Evolutionary conservation across 2,329 filamentous ascomycete species (phyloP).

Genomic region (Beauveria brongniartii): DNA sequence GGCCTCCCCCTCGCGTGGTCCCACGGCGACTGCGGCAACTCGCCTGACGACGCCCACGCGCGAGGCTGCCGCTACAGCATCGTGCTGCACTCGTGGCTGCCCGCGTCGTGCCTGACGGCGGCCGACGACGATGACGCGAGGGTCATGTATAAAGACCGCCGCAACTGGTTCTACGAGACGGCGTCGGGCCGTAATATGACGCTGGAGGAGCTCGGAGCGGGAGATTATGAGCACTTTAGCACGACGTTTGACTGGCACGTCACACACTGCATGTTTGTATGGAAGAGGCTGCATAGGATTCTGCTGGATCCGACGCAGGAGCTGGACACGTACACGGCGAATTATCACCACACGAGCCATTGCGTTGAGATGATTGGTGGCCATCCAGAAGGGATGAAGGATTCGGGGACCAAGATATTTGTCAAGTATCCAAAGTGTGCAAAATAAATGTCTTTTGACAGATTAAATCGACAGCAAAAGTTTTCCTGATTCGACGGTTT

Average conservation of each 20-base stretch:
- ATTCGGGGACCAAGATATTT: conserved; percentile 16
- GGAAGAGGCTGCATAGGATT: conserved; percentile 17
- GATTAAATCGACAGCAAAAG: background rate
- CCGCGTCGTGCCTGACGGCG: conserved; percentile 13
- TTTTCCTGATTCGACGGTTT: too few species aligned
- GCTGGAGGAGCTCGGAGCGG: conserved; percentile 13
- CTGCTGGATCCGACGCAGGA: conserved; percentile 13
- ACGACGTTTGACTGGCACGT: conserved; percentile 18
- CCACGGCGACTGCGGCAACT: conserved; percentile 17
- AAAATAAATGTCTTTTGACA: background rate
- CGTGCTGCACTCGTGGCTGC: conserved; percentile 18
- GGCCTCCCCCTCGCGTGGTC: conserved; percentile 15
- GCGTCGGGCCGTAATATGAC: conserved; percentile 13
- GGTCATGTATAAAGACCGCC: conserved; percentile 16
- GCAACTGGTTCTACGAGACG: conserved; percentile 14
- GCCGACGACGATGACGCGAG: conserved; percentile 17
- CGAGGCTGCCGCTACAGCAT: conserved; percentile 15
- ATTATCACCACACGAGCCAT: conserved; percentile 17
- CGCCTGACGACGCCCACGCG: conserved; percentile 12
- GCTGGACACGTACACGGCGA: conserved; percentile 17
- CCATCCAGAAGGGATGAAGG: conserved; percentile 10
- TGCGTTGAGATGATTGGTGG: conserved; percentile 17
- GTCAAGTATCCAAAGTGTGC: conserved; percentile 16
- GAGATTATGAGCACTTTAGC: conserved; percentile 15
- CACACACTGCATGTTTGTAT: conserved; percentile 16